Evolutionary conservation across 1,284 basidiomycete genomes (phyloP), one percentile per base, ranked within the genome.

Genomic region (Cronartium quercuum): DNA sequence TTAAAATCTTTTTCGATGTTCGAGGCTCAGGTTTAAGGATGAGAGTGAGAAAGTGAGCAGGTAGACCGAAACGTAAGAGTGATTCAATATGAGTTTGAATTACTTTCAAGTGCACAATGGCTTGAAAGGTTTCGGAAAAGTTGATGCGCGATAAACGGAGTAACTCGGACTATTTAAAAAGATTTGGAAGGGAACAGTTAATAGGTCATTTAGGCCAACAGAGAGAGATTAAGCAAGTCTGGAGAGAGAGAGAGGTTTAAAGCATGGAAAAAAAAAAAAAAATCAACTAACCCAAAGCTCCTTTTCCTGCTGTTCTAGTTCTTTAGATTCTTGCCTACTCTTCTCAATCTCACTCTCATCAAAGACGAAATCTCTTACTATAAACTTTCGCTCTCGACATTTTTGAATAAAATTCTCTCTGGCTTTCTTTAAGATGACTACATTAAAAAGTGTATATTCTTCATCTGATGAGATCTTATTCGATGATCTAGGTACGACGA

Each of bases 401-500:
- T 93, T 94, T 83, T 97, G 93, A 3, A 90, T 83, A 81, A 95
- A 98, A 75, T 97, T 91, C 78, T 98, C 95, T 80, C 90, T 89
- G 64, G 92, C 88, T 79, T 91, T 90, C 80, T 89, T 89, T 86
- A 99, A 99, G 37, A 98, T 85, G 35, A 95, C 92, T 1, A 94
- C 92, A 42, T 88, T 87, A 80, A 91, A 94, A 21, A 99, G 85
- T 21, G 87, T 86, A 81, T 89, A 99, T 79, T 98, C 96, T 76
- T 92, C 89, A 81, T 99, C 96, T 41, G 89, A 41, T 2, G 71
- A 44, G 24, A 75, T 57, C 63, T 67, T 44, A n/a, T 41, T 86
- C 63, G 94, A 90, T 57, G 93, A 95, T 75, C 96, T 87, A n/a
- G 96, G 96, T 0, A 99, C 96, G 1, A 98, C 90, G 91, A 98